Base-by-base conservation (phyloP, 2,329 filamentous ascomycete genomes). In the Decorospora gaudefroyi region DNA sequence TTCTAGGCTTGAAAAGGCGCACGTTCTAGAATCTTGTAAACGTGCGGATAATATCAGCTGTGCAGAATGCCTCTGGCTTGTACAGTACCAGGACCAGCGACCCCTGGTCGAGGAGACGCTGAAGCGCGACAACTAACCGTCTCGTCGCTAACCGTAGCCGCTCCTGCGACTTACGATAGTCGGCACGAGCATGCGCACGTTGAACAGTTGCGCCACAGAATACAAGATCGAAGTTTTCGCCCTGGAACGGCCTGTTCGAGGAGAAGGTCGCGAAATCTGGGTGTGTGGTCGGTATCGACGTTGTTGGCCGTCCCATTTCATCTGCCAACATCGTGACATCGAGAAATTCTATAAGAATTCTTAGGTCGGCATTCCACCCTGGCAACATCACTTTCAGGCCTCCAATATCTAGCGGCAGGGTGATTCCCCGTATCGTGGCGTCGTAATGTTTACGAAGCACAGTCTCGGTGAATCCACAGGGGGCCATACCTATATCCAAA, bases 11-110 rank as follows among this genome's bases (percentile, higher is more conserved):
- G 57, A 71, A 76, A 0, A 80, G 51, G 16, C 47, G 29, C 0
- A 81, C 55, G 0, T 55, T 34, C 0, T 75, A 64, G 42, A 81
- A 78, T 11, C 59, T 54, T 12, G 37, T 51, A 29, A 82, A 77
- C 0, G 45, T 57, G 9, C 68, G 54, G 9, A 36, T 36, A 17
- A 36, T 3, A 13, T 36, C 10, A 81, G 74, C 59, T 0, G 66
- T 73, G 8, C 68, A 36, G 68, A 67, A 74, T 0, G 51, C 44
- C 25, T 81, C 77, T 2, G 75, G 32, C 29, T 72, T 75, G 55
- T 82, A 78, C 2, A 82, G 55, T 0, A 82, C 70, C 0, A 79
- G 53, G 1, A 83, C 49, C 59, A 83, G 71, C 0, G 72, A 78
- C 0, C 78, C 79, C 0, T 75, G 75, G 0, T 63, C 55, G 4